These are phyloP conservation scores for Spongispora temasekensis DNA, from an alignment of 1,284 basidiomycete species.

Conservation along the genomic window DNA sequence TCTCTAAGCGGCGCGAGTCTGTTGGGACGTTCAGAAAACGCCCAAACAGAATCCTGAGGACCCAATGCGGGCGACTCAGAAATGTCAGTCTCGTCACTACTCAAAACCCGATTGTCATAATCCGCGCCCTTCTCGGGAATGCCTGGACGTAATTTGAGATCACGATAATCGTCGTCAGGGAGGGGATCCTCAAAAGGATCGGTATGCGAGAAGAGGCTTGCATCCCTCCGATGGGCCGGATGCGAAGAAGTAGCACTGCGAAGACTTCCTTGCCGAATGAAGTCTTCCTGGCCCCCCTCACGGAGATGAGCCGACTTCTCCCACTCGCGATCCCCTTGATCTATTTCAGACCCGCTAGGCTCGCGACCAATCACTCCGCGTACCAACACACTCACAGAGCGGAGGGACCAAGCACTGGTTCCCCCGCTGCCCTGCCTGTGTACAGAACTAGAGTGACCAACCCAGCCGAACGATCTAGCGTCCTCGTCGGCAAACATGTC, in stretches of 20 bases:
- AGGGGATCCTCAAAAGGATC: slow-evolving; percentile 32
- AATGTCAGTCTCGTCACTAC: slow-evolving; percentile 28
- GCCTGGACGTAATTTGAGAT: slow-evolving; percentile 13
- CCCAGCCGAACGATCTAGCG: slow-evolving; percentile 49
- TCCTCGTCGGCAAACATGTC: slow-evolving; percentile 83
- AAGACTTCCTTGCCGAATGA: slow-evolving; percentile 23
- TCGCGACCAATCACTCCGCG: slow-evolving; percentile 37
- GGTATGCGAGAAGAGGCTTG: slow-evolving; percentile 23
- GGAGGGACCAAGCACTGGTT: slow-evolving; percentile 53
- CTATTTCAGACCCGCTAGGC: slow-evolving; percentile 38
- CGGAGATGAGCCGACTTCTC: slow-evolving; percentile 43
- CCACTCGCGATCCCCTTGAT: slow-evolving; percentile 28
- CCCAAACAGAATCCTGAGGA: slow-evolving; percentile 27
- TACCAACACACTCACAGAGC: slow-evolving; percentile 48
- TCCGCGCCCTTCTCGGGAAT: slow-evolving; percentile 22
- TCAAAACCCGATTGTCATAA: slow-evolving; percentile 41
- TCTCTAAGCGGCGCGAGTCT: slow-evolving; percentile 32
- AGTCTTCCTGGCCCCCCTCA: slow-evolving; percentile 18
- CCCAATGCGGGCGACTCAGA: slow-evolving; percentile 29
- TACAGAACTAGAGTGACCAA: slow-evolving; percentile 31
- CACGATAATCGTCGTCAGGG: slow-evolving; percentile 23
- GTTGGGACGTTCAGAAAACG: slow-evolving; percentile 31
- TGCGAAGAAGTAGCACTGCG: slow-evolving; percentile 10
- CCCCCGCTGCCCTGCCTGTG: slow-evolving; percentile 37
- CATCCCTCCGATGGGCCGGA: slow-evolving; percentile 13